Percentiles rank a stretch among this genome's conserved stretches.
These are phyloP conservation scores for Solanum bulbocastanum DNA, from an alignment of 257 asterid species.

Conservation along the genomic window DNA sequence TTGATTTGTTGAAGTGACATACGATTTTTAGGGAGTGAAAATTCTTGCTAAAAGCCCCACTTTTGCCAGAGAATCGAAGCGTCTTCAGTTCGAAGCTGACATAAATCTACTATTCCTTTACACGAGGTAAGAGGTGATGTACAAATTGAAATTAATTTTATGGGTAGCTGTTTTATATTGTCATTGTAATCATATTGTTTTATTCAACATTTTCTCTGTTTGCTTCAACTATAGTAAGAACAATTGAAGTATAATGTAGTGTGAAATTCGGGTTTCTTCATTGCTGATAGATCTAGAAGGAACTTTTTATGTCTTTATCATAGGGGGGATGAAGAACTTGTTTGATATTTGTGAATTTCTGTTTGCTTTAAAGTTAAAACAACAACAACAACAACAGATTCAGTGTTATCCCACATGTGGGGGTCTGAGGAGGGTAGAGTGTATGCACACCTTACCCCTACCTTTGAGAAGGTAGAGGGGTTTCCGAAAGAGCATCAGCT, in stretches of 20 bases:
- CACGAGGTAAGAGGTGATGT: slow-evolving; percentile 45
- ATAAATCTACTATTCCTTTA: slow-evolving; percentile 69
- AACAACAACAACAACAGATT: neutral
- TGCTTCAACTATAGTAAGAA: neutral
- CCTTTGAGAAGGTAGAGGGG: neutral
- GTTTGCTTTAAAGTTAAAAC: neutral
- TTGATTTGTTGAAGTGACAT: neutral
- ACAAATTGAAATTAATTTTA: neutral
- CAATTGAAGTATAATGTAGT: neutral
- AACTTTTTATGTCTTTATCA: neutral
- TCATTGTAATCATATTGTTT: neutral
- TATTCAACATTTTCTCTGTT: neutral
- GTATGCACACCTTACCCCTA: neutral
- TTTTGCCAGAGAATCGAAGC: slow-evolving; percentile 54
- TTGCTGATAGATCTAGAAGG: neutral
- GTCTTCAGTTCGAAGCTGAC: slow-evolving; percentile 73
- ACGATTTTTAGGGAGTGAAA: slow-evolving; percentile 52
- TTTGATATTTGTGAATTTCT: neutral
- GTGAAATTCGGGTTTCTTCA: neutral
- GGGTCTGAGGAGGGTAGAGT: neutral
- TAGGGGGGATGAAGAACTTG: neutral
- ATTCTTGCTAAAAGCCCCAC: slow-evolving; percentile 87
- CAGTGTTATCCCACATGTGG: neutral
- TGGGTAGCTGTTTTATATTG: neutral
- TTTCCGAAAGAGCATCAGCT: no score